phyloP scores from a whole-genome alignment of 2,329 filamentous ascomycete species.

The Phaeosphaeria sp. region DNA sequence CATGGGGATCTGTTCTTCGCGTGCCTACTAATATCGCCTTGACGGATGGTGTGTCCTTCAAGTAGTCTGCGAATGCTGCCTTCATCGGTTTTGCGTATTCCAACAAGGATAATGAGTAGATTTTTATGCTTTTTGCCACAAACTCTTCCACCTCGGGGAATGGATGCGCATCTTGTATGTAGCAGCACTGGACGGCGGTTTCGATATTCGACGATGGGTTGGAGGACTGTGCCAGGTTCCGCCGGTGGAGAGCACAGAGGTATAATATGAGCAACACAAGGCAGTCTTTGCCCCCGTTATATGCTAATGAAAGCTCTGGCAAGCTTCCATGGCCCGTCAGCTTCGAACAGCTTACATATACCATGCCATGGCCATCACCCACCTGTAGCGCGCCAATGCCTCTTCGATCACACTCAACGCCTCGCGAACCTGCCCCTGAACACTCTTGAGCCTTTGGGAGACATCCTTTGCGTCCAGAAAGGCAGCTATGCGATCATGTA shows the following conservation, averaged over 20 bases:
- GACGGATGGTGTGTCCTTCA: slow-evolving; percentile 68
- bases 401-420: slow-evolving; percentile 77
- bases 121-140: slow-evolving; percentile 68
- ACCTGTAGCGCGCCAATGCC: slow-evolving; percentile 79
- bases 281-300: slow-evolving; percentile 98
- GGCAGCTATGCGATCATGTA: slow-evolving; percentile 66
- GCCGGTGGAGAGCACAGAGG: slow-evolving; percentile 66
- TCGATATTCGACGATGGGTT: slow-evolving; percentile 28
- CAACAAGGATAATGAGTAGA: slow-evolving; percentile 77
- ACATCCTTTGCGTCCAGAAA: slow-evolving; percentile 69
- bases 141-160: slow-evolving; percentile 89
- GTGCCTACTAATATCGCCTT: slow-evolving; percentile 88
- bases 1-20: slow-evolving; percentile 89
- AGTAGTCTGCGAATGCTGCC: slow-evolving; percentile 78
- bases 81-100: slow-evolving; percentile 83
- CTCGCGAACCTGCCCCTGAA: slow-evolving; percentile 76
- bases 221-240: slow-evolving; percentile 32
- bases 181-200: slow-evolving; percentile 75
- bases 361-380: slow-evolving; percentile 39
- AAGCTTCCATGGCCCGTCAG: slow-evolving; percentile 59
- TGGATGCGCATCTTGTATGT: slow-evolving; percentile 83
- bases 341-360: slow-evolving; percentile 1
- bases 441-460: slow-evolving; percentile 63
- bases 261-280: slow-evolving; percentile 89
- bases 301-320: slow-evolving; percentile 84